phyloP scores from a whole-genome alignment of 768 basidiomycete species.

The Hypholoma fasciculare region DNA sequence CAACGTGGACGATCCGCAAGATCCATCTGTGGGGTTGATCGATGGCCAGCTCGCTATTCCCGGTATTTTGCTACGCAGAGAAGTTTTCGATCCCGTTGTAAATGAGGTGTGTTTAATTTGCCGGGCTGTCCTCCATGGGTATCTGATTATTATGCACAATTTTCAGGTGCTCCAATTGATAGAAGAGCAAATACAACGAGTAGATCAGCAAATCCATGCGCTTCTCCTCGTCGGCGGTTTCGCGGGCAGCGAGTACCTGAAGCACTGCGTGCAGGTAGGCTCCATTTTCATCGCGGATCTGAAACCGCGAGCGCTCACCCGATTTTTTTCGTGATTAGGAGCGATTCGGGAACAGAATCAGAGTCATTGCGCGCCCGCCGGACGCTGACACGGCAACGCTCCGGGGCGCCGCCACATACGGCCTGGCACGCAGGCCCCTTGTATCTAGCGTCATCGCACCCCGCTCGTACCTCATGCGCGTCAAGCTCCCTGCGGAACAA shows the following conservation, averaged over 20 bases:
- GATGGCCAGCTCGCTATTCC: constrained; percentile 86
- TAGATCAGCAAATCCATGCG: constrained; percentile 76
- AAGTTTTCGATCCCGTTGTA: constrained; percentile 92
- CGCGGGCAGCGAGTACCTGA: constrained; percentile 83
- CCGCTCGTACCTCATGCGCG: constrained; percentile 86
- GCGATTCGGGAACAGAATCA: constrained; percentile 64
- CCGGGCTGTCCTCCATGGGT: constrained; percentile 2
- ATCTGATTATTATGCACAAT: neutral
- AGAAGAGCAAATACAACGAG: constrained; percentile 68
- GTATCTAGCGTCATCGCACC: constrained; percentile 85
- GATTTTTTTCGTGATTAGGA: constrained; percentile 40
- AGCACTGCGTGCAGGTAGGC: constrained; percentile 71
- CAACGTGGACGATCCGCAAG: constrained; percentile 82
- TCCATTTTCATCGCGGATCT: constrained; percentile 4
- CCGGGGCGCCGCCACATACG: constrained; percentile 88
- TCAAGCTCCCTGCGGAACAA: constrained; percentile 83
- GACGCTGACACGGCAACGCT: constrained; percentile 89
- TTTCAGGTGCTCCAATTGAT: constrained; percentile 74
- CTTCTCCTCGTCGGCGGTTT: constrained; percentile 90
- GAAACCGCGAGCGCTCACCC: constrained; percentile 9
- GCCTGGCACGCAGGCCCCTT: constrained; percentile 69
- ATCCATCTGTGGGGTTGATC: constrained; percentile 74
- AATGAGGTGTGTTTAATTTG: constrained; percentile 51
- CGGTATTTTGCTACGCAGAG: constrained; percentile 72
- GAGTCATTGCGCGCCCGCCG: constrained; percentile 77